Evolutionary conservation across 2,329 filamentous ascomycete genomes (phyloP).

Genomic region (Xylariaceae sp.): DNA sequence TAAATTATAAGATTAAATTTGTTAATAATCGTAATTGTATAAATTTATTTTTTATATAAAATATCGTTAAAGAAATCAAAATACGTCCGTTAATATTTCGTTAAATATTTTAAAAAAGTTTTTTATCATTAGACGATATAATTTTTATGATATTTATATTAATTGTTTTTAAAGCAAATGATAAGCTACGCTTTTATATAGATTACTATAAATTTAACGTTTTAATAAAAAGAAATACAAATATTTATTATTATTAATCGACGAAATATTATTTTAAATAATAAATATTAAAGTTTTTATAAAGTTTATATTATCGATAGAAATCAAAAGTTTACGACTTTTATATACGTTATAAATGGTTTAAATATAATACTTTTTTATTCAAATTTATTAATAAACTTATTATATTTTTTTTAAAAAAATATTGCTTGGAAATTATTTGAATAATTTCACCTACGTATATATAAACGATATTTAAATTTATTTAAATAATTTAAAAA

Average conservation of each 20-base stretch:
- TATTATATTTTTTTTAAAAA: conserved; percentile 1
- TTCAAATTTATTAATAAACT: conserved; percentile 2
- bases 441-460: neutral
- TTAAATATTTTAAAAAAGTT: neutral
- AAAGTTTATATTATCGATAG: conserved; percentile 1
- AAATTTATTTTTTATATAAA: neutral
- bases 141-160: neutral
- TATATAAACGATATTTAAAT: conserved; percentile 7
- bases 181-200: conserved; percentile 1
- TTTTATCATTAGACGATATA: neutral
- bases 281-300: conserved; percentile 5
- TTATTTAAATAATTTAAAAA: conserved; percentile 2
- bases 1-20: neutral
- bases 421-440: neutral
- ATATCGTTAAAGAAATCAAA: neutral
- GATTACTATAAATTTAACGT: conserved; percentile 9
- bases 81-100: neutral
- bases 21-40: neutral
- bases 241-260: conserved; percentile 5
- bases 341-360: neutral
- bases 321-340: neutral
- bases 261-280: conserved; percentile 1
- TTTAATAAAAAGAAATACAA: conserved; percentile 3
- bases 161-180: conserved; percentile 1
- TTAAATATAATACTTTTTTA: neutral